Conservation (phyloP, 1,284 basidiomycete species). For the Neonothopanus nambi region DNA sequence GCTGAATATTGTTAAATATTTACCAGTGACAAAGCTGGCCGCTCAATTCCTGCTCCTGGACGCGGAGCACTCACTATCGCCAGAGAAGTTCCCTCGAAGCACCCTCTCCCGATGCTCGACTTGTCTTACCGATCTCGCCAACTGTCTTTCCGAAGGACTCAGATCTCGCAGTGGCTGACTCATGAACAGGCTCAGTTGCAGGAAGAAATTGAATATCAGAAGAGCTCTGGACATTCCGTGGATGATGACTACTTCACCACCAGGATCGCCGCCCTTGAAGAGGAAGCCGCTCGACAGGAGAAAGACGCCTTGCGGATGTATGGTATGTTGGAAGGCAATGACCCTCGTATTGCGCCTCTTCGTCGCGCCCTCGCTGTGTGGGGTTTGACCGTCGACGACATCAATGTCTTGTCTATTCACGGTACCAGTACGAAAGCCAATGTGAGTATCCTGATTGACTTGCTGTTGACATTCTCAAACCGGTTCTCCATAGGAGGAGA, state of each 20-base stretch:
- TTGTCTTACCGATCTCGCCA: slow-evolving; percentile 88
- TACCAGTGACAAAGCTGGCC: slow-evolving; percentile 89
- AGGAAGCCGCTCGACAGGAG: slow-evolving; percentile 88
- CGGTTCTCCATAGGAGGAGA: slow-evolving; percentile 75
- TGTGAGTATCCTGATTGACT: slow-evolving; percentile 36
- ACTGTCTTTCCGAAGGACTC: slow-evolving; percentile 88
- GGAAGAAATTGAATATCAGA: slow-evolving; percentile 70
- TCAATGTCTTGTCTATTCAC: slow-evolving; percentile 88
- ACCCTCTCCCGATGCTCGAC: slow-evolving; percentile 77
- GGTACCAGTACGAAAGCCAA: slow-evolving; percentile 97
- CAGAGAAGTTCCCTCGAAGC: slow-evolving; percentile 75
- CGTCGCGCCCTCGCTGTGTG: slow-evolving; percentile 95
- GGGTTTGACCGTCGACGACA: slow-evolving; percentile 92
- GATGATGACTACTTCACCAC: slow-evolving; percentile 72
- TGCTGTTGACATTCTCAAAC: slow-evolving; percentile 7
- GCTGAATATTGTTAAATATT: neutral
- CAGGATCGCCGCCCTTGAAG: slow-evolving; percentile 82
- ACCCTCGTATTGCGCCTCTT: slow-evolving; percentile 86
- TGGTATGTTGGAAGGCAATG: slow-evolving; percentile 91
- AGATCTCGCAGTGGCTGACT: slow-evolving; percentile 91
- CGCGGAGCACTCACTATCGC: slow-evolving; percentile 87
- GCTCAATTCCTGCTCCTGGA: slow-evolving; percentile 92
- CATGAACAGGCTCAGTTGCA: slow-evolving; percentile 86
- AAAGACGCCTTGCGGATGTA: slow-evolving; percentile 87
- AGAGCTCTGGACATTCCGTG: slow-evolving; percentile 51